Percentiles rank a stretch among this genome's conserved stretches.
Evolutionary conservation across 768 basidiomycete species (phyloP).

Genomic region (Mycena latifolia): DNA sequence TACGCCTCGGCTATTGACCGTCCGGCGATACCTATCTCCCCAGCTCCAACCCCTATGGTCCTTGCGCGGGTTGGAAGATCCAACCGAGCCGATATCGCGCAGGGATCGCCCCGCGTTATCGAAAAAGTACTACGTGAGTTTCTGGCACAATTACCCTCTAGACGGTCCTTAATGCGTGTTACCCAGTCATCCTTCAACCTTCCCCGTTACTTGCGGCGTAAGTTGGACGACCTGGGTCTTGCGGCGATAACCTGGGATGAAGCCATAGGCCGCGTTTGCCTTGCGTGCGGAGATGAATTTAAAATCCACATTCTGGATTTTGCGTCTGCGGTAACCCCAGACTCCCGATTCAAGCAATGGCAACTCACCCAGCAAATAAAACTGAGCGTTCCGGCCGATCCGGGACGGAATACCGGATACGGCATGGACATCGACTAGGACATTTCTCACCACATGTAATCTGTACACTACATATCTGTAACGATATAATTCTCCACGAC

Average conservation of each 20-base stretch:
- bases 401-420: neutral
- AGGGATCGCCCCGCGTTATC: slow-evolving; percentile 32
- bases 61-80: slow-evolving; percentile 29
- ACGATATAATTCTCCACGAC: slow-evolving; percentile 7
- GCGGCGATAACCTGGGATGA: slow-evolving; percentile 77
- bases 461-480: neutral
- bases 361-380: slow-evolving; percentile 48
- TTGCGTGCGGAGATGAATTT: slow-evolving; percentile 57
- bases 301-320: slow-evolving; percentile 64
- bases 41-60: slow-evolving; percentile 32
- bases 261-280: slow-evolving; percentile 68
- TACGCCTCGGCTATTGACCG: slow-evolving; percentile 38
- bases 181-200: slow-evolving; percentile 47
- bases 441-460: neutral
- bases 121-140: slow-evolving; percentile 35
- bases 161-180: neutral
- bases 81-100: slow-evolving; percentile 34
- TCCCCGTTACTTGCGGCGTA: slow-evolving; percentile 53
- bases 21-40: slow-evolving; percentile 38
- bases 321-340: slow-evolving; percentile 45
- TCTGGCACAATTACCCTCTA: neutral
- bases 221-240: slow-evolving; percentile 49
- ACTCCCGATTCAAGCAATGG: slow-evolving; percentile 45
- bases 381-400: slow-evolving; percentile 38
- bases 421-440: slow-evolving; percentile 19